These are phyloP conservation scores for Puccinia coronata DNA, from an alignment of 1,284 basidiomycete genomes.

Conservation along the genomic window DNA sequence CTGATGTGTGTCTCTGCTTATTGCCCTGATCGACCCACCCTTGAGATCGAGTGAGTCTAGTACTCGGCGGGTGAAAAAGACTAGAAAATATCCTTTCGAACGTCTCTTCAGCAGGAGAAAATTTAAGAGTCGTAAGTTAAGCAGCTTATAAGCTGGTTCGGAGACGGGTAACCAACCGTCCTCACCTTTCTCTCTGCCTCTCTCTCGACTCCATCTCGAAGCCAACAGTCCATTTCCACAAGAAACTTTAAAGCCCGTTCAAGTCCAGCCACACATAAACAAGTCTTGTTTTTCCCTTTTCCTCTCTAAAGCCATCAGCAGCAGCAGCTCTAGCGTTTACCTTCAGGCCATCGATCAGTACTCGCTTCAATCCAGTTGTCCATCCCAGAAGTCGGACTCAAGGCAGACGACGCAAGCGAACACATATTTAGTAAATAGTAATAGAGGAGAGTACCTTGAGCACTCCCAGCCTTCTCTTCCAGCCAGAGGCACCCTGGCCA, in stretches of 20 bases:
- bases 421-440: not conserved
- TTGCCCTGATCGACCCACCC: not conserved
- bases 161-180: not conserved
- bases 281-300: conserved; percentile 9
- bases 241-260: conserved; percentile 14
- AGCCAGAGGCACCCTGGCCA: not conserved
- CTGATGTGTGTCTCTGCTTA: too few species aligned
- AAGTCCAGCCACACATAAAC: conserved; percentile 3
- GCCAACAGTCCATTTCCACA: not conserved
- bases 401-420: not conserved
- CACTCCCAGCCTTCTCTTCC: not conserved
- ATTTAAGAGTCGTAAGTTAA: not conserved
- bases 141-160: too few species aligned
- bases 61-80: not conserved
- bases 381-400: not conserved
- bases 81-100: not conserved
- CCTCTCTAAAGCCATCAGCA: conserved; percentile 23
- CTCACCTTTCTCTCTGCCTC: too few species aligned
- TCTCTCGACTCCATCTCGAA: too few species aligned
- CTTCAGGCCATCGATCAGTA: conserved; percentile 2
- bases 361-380: not conserved
- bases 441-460: too few species aligned
- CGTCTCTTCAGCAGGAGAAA: not conserved
- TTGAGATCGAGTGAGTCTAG: not conserved
- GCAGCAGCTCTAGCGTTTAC: not conserved